Conservation (phyloP, 768 basidiomycete genomes). For the Butyriboletus loyo region DNA sequence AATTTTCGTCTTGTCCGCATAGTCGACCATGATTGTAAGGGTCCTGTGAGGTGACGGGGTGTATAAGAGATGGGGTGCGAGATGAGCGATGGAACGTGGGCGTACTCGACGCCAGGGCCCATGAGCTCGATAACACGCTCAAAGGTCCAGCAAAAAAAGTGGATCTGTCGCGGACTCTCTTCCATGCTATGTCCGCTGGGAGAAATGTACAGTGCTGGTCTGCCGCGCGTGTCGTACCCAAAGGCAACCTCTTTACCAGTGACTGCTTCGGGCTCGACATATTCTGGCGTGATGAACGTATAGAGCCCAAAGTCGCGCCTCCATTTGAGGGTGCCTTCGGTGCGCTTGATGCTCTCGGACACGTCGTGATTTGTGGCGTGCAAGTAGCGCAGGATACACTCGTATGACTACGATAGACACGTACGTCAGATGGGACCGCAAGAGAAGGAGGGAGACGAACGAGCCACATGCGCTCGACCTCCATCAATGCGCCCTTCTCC, state of each 20-base stretch:
- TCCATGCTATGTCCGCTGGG: slow-evolving; percentile 77
- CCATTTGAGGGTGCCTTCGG: slow-evolving; percentile 77
- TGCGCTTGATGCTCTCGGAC: slow-evolving; percentile 52
- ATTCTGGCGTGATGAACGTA: slow-evolving; percentile 52
- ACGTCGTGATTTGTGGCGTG: slow-evolving; percentile 76
- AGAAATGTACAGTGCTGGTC: slow-evolving; percentile 68
- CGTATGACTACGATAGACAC: slow-evolving; percentile 44
- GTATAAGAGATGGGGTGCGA: background rate
- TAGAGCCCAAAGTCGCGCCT: slow-evolving; percentile 76
- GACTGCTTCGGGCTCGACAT: slow-evolving; percentile 73
- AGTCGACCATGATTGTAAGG: slow-evolving; percentile 72
- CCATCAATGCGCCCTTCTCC: slow-evolving; percentile 46
- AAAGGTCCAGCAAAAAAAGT: slow-evolving; percentile 72
- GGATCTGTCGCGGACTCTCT: too few species aligned
- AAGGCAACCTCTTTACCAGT: slow-evolving; percentile 82
- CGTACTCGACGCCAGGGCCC: too few species aligned
- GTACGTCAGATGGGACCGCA: background rate
- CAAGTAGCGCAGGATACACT: slow-evolving; percentile 74
- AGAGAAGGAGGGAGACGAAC: slow-evolving; percentile 32
- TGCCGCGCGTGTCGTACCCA: slow-evolving; percentile 65
- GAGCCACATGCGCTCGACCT: slow-evolving; percentile 78
- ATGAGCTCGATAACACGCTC: slow-evolving; percentile 77
- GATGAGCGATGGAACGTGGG: background rate
- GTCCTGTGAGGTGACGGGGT: slow-evolving; percentile 40
- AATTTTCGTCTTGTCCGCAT: slow-evolving; percentile 66